These are phyloP conservation scores for Pycnococcus provasolii DNA, from an alignment of 139 green algal genomes.

Conservation along the genomic window DNA sequence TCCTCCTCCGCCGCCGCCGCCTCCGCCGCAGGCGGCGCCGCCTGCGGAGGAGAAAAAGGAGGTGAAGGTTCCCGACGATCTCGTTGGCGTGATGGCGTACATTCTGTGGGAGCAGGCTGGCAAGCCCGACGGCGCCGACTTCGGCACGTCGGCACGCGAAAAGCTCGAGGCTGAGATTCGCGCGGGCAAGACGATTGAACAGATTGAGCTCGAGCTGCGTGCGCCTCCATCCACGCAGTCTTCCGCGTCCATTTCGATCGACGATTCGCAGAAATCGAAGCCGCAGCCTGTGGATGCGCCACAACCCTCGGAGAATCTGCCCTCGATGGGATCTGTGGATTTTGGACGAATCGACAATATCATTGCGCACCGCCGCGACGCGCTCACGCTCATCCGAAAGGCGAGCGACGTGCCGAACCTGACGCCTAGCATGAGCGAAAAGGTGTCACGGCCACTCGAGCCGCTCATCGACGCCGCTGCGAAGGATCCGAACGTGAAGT, in stretches of 20 bases:
- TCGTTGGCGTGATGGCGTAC: constrained; percentile 89
- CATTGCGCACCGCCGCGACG: too few species aligned
- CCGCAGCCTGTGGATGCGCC: not conserved
- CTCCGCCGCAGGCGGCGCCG: too few species aligned
- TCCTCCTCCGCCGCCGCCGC: too few species aligned
- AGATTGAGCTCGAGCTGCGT: not conserved
- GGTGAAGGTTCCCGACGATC: constrained; percentile 61
- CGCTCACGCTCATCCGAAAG: too few species aligned
- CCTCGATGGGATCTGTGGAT: not conserved
- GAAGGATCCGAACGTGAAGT: not conserved
- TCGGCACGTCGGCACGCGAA: not conserved
- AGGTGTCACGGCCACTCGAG: not conserved
- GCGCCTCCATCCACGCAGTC: not conserved
- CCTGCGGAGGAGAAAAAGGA: not conserved
- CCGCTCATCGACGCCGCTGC: not conserved
- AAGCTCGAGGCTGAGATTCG: too few species aligned
- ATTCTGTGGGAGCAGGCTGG: constrained; percentile 78
- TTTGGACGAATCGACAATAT: too few species aligned
- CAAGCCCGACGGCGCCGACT: constrained; percentile 23
- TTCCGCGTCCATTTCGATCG: not conserved
- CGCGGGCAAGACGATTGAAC: not conserved
- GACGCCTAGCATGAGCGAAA: not conserved
- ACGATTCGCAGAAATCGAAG: not conserved
- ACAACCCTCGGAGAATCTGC: not conserved
- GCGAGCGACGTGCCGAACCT: not conserved